Evolutionary conservation across 768 basidiomycete genomes (phyloP).

Genomic region (Leccinum longicurvipes): DNA sequence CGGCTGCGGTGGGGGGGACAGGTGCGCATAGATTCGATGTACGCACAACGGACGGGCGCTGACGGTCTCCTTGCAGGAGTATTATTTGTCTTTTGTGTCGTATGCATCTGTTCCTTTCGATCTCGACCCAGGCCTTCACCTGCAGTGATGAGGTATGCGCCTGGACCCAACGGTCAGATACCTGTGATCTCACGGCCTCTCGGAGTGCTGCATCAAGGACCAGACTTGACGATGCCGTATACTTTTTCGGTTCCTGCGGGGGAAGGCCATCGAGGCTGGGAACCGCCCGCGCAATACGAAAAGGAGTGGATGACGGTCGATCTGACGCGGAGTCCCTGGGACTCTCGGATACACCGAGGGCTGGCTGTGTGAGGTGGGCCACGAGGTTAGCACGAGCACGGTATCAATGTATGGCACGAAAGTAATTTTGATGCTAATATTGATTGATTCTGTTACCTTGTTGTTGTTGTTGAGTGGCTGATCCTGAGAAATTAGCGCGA

Average conservation of each 20-base stretch:
- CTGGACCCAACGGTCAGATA: not conserved
- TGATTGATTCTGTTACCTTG: not conserved
- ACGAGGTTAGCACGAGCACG: no score
- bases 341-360: not conserved
- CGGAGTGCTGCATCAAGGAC: not conserved
- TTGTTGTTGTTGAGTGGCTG: conserved; percentile 6
- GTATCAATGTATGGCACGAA: no score
- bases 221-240: not conserved
- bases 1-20: not conserved
- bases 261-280: not conserved
- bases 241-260: not conserved
- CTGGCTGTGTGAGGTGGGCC: not conserved
- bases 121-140: not conserved
- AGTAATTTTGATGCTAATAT: not conserved
- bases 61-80: conserved; percentile 1
- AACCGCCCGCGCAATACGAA: not conserved
- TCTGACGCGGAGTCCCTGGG: not conserved
- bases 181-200: not conserved
- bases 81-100: conserved; percentile 1
- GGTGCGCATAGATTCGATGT: conserved; percentile 1
- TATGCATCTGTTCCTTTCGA: not conserved
- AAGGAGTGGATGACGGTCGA: conserved; percentile 6
- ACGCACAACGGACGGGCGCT: not conserved
- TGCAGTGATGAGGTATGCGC: not conserved
- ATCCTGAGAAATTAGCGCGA: conserved; percentile 30